Evolutionary conservation across 805 yeast genomes (phyloP), one percentile per base, ranked within the genome.

Genomic region (Candida cerambycidarum): DNA sequence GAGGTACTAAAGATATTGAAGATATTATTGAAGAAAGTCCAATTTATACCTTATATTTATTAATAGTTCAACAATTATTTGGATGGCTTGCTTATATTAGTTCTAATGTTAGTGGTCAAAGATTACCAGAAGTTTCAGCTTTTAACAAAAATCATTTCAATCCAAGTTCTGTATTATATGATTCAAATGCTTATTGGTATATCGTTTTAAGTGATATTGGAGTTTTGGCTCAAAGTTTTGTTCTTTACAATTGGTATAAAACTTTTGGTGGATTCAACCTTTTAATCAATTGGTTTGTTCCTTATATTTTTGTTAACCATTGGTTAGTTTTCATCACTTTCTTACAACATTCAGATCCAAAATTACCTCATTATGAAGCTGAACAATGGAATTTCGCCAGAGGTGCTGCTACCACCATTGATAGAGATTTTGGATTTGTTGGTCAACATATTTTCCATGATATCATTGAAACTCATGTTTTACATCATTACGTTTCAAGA

Each of bases 371-470:
- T 64, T 87, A 87, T 68, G 82, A 80, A 46, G 77, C 82, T 45
- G 56, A 65, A 30, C 83, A 82, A 63, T 87, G 96, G 96, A 86
- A 76, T 54, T 85, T 85, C 61, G 89, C 90, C 39, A 78, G 90
- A 59, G 96, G 96, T 52, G 95, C 96, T 23, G 90, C 93, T 43
- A 86, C 92, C 47, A 87, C 95, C 44, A 81, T 88, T 49, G 96
- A 87, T 65, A 75, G 96, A 58, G 81, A 85, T 58, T 84, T 85
- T 59, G 90, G 92, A 23, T 83, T 86, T 60, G 71, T 84, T 48
- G 96, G 96, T 44, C 71, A 78, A 59, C 78, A 78, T 74, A 70
- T 85, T 56, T 83, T 87, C 80, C 96, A 87, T 65, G 95, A 85
- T 62, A 87, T 87, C 58, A 86, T 87, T 58, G 96, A 87, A 69